phyloP scores from a whole-genome alignment of 1,139 yeast genomes.

The Martiniozyma asiatica region DNA sequence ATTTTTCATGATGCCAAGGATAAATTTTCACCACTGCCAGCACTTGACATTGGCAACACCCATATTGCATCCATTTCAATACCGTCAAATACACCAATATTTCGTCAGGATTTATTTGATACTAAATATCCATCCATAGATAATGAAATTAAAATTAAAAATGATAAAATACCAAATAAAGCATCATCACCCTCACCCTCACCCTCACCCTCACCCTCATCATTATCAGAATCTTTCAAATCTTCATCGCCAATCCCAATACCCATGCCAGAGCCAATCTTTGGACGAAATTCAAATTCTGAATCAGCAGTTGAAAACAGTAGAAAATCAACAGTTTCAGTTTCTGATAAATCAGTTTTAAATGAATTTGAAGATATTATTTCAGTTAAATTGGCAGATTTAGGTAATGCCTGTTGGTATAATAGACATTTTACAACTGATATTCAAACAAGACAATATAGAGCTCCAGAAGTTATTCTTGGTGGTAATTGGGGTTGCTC shows the following conservation, averaged over 20 bases:
- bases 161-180: background rate
- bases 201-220: slow-evolving; percentile 5
- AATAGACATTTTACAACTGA: slow-evolving; percentile 68
- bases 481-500: slow-evolving; percentile 75
- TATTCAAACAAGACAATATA: slow-evolving; percentile 77
- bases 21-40: too few species aligned
- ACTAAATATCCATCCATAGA: slow-evolving; percentile 10
- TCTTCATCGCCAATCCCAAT: slow-evolving; percentile 6
- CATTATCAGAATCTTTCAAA: background rate
- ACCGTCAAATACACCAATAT: slow-evolving; percentile 13
- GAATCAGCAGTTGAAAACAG: slow-evolving; percentile 2
- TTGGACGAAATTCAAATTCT: background rate
- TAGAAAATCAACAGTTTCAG: slow-evolving; percentile 7
- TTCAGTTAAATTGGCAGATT: slow-evolving; percentile 64
- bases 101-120: slow-evolving; percentile 20
- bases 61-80: slow-evolving; percentile 4
- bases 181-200: slow-evolving; percentile 5
- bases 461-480: slow-evolving; percentile 67
- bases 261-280: background rate
- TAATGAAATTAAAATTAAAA: too few species aligned
- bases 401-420: slow-evolving; percentile 77
- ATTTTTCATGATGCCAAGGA: too few species aligned
- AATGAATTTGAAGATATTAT: slow-evolving; percentile 24
- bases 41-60: slow-evolving; percentile 2
- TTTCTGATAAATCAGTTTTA: slow-evolving; percentile 10